phyloP scores from a whole-genome alignment of 1,284 basidiomycete genomes.

The Apiotrichum mycotoxinovorans region DNA sequence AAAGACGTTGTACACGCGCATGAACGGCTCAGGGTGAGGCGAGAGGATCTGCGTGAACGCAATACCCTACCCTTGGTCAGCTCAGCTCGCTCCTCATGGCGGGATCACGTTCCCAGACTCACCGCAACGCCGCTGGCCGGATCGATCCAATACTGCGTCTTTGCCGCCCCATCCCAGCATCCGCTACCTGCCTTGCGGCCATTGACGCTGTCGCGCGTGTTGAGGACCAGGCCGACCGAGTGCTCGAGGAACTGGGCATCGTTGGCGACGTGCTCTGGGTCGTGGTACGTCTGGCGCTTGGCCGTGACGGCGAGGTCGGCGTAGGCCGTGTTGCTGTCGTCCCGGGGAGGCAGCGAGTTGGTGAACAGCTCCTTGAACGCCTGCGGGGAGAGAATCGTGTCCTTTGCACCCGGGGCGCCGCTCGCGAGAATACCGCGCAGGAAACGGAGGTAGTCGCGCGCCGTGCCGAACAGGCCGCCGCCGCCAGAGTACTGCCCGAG shows the following conservation, averaged over 20 bases:
- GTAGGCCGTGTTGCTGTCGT: slow-evolving; percentile 5
- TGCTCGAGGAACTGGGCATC: slow-evolving; percentile 11
- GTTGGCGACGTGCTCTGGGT: slow-evolving; percentile 14
- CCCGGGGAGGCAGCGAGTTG: slow-evolving; percentile 16
- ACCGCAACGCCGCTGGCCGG: slow-evolving; percentile 22
- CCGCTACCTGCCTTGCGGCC: slow-evolving; percentile 23
- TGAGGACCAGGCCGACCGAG: slow-evolving; percentile 14
- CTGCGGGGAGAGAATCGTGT: slow-evolving; percentile 20
- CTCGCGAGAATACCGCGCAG: slow-evolving; percentile 16
- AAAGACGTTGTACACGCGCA: slow-evolving; percentile 29
- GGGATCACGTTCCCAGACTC: neutral
- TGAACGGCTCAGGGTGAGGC: slow-evolving; percentile 23
- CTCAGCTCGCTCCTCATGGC: neutral
- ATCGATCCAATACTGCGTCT: slow-evolving; percentile 27
- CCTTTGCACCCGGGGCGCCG: neutral
- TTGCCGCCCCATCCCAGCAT: slow-evolving; percentile 25
- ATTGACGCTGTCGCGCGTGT: slow-evolving; percentile 7
- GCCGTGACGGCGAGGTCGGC: slow-evolving; percentile 11
- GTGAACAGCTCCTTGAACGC: slow-evolving; percentile 29
- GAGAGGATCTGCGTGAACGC: slow-evolving; percentile 26
- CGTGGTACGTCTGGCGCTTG: slow-evolving; percentile 5
- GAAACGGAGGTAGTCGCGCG: slow-evolving; percentile 19
- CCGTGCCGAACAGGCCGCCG: slow-evolving; percentile 21
- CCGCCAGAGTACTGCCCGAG: slow-evolving; percentile 12
- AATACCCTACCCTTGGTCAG: slow-evolving; percentile 5